Evolutionary conservation across 805 yeast genomes (phyloP), one percentile per base, ranked within the genome.

Genomic region (Saturnispora sekii): DNA sequence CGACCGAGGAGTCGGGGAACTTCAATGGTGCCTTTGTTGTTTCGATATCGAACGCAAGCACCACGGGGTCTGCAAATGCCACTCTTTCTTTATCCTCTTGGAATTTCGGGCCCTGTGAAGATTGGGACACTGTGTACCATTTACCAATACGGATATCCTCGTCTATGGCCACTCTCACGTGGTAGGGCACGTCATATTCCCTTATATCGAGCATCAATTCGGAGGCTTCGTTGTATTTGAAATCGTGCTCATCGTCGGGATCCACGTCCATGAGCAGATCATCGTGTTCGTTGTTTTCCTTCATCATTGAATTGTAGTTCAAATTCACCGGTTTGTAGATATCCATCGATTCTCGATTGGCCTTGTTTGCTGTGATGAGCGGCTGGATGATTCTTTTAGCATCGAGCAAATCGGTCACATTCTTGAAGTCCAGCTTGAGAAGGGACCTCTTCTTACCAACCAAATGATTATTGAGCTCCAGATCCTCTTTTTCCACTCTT

Each of bases 51-150:
- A 86, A 93, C 0, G 98, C 98, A 57, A 93, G 62, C 1, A 94
- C 90, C 7, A 93, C 96, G 0, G 97, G 97, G 61, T 93, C 98
- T 3, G 98, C 96, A 64, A 95, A 94, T 33, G 95, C 94, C 40
- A 89, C 81, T 54, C 83, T 80, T 30, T 84, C 87, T 14, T 72
- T 68, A 48, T 80, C 75, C 56, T 81, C 88, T 14, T 65, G 69
- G 26, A 84, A 61, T 9, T 64, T 65, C 4, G 79, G 66, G 11
- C 70, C 68, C 0, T 81, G 81, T 38, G 78, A 75, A 15, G 69
- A 71, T 4, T 82, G 82, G 40, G 75, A 75, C 1, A 89, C 90
- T 26, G 76, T 73, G 60, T 90, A 93, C 99, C 99, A 93, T 63
- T 89, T 89, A 14, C 98, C 97, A 9, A 89, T 95, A 50, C 98